Conservation (phyloP, 306 rosid species). For the Rubus idaeus region DNA sequence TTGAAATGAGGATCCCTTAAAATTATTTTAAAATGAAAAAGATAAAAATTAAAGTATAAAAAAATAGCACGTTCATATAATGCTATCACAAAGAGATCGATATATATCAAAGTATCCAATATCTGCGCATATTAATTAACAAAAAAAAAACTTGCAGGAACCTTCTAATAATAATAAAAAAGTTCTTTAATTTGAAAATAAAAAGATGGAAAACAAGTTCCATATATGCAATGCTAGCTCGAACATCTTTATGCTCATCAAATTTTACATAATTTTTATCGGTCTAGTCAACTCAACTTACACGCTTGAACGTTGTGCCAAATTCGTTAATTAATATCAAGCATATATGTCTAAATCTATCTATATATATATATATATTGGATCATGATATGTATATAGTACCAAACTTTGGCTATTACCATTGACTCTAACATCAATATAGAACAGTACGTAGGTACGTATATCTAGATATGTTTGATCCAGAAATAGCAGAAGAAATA, state of each 20-base stretch:
- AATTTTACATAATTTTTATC: background rate
- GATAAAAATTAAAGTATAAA: background rate
- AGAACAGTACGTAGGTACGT: background rate
- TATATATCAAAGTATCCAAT: background rate
- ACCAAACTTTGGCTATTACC: slow-evolving; percentile 11
- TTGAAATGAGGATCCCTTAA: background rate
- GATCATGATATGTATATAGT: background rate
- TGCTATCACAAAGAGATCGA: background rate
- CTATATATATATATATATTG: no score
- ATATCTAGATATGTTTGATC: no score
- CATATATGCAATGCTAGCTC: background rate
- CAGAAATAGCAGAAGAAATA: background rate
- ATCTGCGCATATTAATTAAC: background rate
- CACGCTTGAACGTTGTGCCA: background rate
- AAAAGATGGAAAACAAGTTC: background rate
- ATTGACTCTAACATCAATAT: background rate
- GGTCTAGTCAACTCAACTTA: background rate
- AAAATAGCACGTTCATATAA: background rate
- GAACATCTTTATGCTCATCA: background rate
- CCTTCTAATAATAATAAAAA: background rate
- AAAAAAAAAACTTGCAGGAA: background rate
- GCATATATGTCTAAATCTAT: no score
- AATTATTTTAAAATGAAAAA: background rate
- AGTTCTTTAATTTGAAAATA: background rate
- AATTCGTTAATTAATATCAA: background rate